A percentile compares a stretch with the other conserved stretches of the same genome.
Evolutionary conservation across 108 stramenopile genomes (phyloP).

Genomic region (Stephanodiscus triporus): DNA sequence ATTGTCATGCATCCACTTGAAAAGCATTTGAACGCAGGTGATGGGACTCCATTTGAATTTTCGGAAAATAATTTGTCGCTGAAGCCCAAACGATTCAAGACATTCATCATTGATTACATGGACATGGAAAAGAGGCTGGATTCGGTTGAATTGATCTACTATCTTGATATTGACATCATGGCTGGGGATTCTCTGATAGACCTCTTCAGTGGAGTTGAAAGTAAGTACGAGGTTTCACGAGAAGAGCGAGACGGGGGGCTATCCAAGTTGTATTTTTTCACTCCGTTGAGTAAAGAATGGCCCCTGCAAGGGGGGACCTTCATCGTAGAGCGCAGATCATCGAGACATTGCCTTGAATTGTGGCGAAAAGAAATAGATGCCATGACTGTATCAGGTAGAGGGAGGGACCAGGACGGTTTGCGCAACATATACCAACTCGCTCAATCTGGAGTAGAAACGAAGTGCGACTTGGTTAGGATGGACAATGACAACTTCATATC

Average conservation of each 20-base stretch:
- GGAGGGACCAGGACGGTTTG: slow-evolving; percentile 45
- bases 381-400: slow-evolving; percentile 20
- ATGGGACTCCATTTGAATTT: slow-evolving; percentile 31
- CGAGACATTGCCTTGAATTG: slow-evolving; percentile 38
- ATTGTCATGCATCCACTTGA: slow-evolving; percentile 53
- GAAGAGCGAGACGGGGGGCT: slow-evolving; percentile 11
- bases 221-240: slow-evolving; percentile 13
- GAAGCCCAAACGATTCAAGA: slow-evolving; percentile 57
- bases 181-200: slow-evolving; percentile 36
- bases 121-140: slow-evolving; percentile 36
- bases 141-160: slow-evolving; percentile 45
- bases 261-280: slow-evolving; percentile 42
- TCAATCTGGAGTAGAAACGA: slow-evolving; percentile 29
- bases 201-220: slow-evolving; percentile 28
- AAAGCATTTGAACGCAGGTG: slow-evolving; percentile 39
- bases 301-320: slow-evolving; percentile 43
- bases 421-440: slow-evolving; percentile 33
- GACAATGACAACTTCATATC: slow-evolving; percentile 41
- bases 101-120: slow-evolving; percentile 55
- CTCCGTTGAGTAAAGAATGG: slow-evolving; percentile 33
- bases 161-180: slow-evolving; percentile 60
- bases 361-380: slow-evolving; percentile 43
- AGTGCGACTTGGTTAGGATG: slow-evolving; percentile 36
- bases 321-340: slow-evolving; percentile 36
- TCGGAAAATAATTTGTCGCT: slow-evolving; percentile 36